Evolutionary conservation across 2,329 filamentous ascomycete species (phyloP), one percentile per base, ranked within the genome.

Genomic region (Chrysoporthe austroafricana): DNA sequence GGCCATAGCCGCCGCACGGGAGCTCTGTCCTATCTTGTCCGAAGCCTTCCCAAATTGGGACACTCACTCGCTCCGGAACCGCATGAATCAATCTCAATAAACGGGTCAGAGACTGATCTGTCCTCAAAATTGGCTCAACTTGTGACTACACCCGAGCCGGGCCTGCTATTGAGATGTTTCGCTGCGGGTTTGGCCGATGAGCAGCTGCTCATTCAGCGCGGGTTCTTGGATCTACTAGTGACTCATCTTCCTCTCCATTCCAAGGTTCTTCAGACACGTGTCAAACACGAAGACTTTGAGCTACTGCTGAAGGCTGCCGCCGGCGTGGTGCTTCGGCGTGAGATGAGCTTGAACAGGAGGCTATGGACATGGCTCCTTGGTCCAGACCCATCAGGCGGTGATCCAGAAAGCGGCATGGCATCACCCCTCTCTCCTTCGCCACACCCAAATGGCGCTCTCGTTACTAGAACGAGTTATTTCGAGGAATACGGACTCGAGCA

Each of bases 361-460:
- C 81, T 99, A n/a, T 98, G 95, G 94, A 89, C 92, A 56, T 99
- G 96, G 96, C 90, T 98, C 69, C 84, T 99, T 1, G 96, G 96
- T 0, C 94, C 94, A 2, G 93, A 86, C 62, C 86, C 86, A 54
- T 73, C 82, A 61, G 73, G 79, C 32, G 73, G 79, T 65, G 84
- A 89, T 68, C 73, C 80, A 32, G 85, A 89, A 62, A 79, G 78
- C 16, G 78, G 76, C 0, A 73, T 77, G 48, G 84, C 86, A 64
- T 85, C 81, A 16, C 82, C 84, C 39, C 74, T 74, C 13, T 79
- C 81, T 2, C 74, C 79, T 5, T 73, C 79, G 3, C 80, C 82
- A 18, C 80, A 82, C 18, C 78, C 80, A 0, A 81, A 83, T 42
- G 77, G 77, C 32, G 82, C 83, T 61, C 76, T 87, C 32, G 77